Base-by-base conservation (phyloP, 2,329 filamentous ascomycete species). In the Aspergillus unguis region DNA sequence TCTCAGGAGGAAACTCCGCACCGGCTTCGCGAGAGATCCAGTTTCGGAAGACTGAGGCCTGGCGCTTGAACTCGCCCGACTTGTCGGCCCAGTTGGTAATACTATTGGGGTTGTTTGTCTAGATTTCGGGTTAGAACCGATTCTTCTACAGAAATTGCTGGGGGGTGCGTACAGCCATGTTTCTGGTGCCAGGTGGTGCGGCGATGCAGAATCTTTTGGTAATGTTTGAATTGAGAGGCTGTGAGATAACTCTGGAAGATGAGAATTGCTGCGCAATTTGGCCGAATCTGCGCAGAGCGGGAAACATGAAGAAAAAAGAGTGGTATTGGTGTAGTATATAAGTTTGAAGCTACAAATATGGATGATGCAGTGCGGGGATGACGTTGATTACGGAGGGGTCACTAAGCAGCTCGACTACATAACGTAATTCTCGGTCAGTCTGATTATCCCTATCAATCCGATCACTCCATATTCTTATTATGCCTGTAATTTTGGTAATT, bases 81-180 rank as follows among this genome's bases (percentile, higher is more conserved):
- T 84, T 88, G 76, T 94, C 89, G 62, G 94, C 90, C 90, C 90
- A 96, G 65, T 92, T 84, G 42, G 90, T 92, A 69, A 95, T 90
- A 50, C 81, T 82, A 53, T 63, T 64, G 37, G 70, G 60, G 45
- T 60, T 64, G 31, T 55, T 56, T 5, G 66, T 61, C 65, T 69
- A 17, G 17, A 17, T 17, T 17, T 17, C 17, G 17, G 17, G 17
- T 17, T 17, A 17, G 17, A 17, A 17, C 17, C 17, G 17, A 17
- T 17, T 17, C 17, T 17, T 17, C 17, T 17, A 17, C 17, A 17
- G 17, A 17, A 17, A 17, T 17, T 17, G 17, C 17, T 17, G 17
- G 17, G 17, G 17, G 17, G 17, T 17, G 28, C 64, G 48, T 68
- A 72, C 69, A 48, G 69, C 59, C 69, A 72, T 72, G 44, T 52